These are phyloP conservation scores for Letharia columbiana DNA, from an alignment of 495 filamentous ascomycete genomes.

Conservation along the genomic window DNA sequence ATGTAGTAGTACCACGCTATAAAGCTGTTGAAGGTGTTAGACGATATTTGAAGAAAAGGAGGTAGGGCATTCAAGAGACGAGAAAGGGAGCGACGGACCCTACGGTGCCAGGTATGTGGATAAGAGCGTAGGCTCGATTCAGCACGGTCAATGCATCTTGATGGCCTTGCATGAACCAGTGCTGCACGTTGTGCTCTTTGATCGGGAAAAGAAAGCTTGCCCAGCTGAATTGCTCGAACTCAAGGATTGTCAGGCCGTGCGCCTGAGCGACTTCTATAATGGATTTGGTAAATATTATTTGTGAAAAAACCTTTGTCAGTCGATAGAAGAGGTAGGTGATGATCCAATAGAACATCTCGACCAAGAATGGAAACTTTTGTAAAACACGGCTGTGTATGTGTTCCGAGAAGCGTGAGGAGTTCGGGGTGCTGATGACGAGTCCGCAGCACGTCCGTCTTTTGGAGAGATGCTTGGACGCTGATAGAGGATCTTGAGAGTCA, in stretches of 20 bases:
- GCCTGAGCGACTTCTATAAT: slow-evolving; percentile 60
- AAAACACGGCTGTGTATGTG: slow-evolving; percentile 48
- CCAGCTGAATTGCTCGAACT: slow-evolving; percentile 49
- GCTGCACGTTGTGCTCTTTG: slow-evolving; percentile 46
- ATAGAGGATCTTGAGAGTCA: slow-evolving; percentile 25
- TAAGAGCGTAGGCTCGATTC: slow-evolving; percentile 55
- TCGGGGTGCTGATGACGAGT: slow-evolving; percentile 42
- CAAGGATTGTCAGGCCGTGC: slow-evolving; percentile 54
- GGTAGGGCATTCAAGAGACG: background rate
- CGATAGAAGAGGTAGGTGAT: slow-evolving; percentile 59
- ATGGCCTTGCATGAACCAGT: slow-evolving; percentile 52
- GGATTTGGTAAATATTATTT: slow-evolving; percentile 46
- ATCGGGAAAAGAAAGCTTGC: slow-evolving; percentile 49
- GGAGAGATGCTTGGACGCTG: slow-evolving; percentile 34
- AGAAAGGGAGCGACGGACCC: slow-evolving; percentile 36
- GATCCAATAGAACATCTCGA: slow-evolving; percentile 64
- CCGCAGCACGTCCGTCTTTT: slow-evolving; percentile 43
- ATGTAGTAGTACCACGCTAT: slow-evolving; percentile 60
- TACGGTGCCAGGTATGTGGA: slow-evolving; percentile 60
- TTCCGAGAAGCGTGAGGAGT: slow-evolving; percentile 48
- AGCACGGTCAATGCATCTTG: slow-evolving; percentile 47
- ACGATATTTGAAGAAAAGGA: background rate
- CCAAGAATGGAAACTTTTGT: slow-evolving; percentile 45
- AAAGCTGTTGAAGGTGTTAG: slow-evolving; percentile 37
- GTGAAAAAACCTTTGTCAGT: slow-evolving; percentile 50